Evolutionary conservation across 345 rosid species (phyloP), one percentile per base, ranked within the genome.

Genomic region (Nephelium lappaceum): DNA sequence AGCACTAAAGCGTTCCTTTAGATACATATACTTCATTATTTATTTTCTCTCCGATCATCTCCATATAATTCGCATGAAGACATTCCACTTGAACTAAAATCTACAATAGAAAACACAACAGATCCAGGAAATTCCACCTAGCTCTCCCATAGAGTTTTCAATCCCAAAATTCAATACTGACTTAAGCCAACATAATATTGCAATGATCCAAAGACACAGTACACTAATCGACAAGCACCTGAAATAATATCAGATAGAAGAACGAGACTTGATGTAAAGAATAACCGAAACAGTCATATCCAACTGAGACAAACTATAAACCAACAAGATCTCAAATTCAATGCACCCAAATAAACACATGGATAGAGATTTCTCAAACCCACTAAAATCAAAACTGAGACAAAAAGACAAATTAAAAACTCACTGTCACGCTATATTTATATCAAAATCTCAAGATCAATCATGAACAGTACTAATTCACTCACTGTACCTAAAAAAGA

Each of bases 371-470:
- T 51, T 57, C 27, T 67, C 39, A 71, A 24, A 66, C 11, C 31
- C 27, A 71, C 47, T 8, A 55, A 51, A 58, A 42, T 31, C 19
- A 12, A 41, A 68, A 55, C 11, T 23, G 57, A 42, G 16, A 78
- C 23, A 31, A 15, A 21, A 45, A 45, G n/a, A 45, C 8, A 45
- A 45, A 45, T 7, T 45, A 45, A 45, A 63, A 74, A 68, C 57
- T 74, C 72, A 60, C 15, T n/a, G 41, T 66, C 21, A 74, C 6
- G 63, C 60, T 45, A n/a, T 53, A 15, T 6, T 12, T 53, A 53
- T 51, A 58, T 58, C 21, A 61, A 64, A 66, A 38, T 36, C 14
- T n/a, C 61, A 66, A 55, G 66, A 67, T 76, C 79, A 38, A 53
- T 21, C 3, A 53, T 0, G 23, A 53, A 0, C 21, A 55, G 76